Evolutionary conservation across 495 filamentous ascomycete species (phyloP), one percentile per base, ranked within the genome.

Genomic region (Podospora comata): DNA sequence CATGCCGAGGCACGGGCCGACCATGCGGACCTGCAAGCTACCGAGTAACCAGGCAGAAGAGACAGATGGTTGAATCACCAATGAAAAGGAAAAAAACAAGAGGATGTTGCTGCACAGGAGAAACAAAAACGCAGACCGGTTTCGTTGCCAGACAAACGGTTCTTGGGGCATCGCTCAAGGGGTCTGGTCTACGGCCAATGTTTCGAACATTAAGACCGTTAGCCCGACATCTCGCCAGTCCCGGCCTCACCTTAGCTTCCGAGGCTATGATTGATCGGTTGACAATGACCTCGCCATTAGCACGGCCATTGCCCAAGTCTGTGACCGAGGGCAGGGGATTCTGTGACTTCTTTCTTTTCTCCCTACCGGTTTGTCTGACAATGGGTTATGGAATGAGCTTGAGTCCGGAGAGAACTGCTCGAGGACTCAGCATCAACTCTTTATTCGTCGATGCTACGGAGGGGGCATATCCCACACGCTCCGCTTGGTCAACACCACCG

Each of bases 221-320:
- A 32, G 62, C 59, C 60, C 18, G 61, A 39, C 62, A 53, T 54
- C 55, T 64, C 48, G 60, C 39, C 62, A 60, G 60, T 23, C 23
- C 54, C 65, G 34, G 60, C 57, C 55, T 19, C 62, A 57, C 57
- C 55, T 19, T 65, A 57, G 63, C 39, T 53, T 73, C 64, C 68
- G 39, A 61, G 53, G 68, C 56, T 71, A 66, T 71, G 66, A 73
- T 73, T 72, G 73, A 75, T 39, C 64, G 66, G 39, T 48, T 48
- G 39, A 48, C 39, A 48, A 11, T 48, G 39, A 48, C 9, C 39
- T 48, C 13, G 39, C 18, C 39, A 48, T 48, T 48, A 48, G 39
- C 39, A 48, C 39, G 30, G 30, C 39, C 3, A 16, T 11, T 48
- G 15, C 39, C 39, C 39, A 16, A 18, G 39, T 48, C 39, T 48